Percentiles rank a stretch among this genome's conserved stretches.
These are phyloP conservation scores for Cystofilobasidium bisporidii DNA, from an alignment of 768 basidiomycete species.

Conservation along the genomic window DNA sequence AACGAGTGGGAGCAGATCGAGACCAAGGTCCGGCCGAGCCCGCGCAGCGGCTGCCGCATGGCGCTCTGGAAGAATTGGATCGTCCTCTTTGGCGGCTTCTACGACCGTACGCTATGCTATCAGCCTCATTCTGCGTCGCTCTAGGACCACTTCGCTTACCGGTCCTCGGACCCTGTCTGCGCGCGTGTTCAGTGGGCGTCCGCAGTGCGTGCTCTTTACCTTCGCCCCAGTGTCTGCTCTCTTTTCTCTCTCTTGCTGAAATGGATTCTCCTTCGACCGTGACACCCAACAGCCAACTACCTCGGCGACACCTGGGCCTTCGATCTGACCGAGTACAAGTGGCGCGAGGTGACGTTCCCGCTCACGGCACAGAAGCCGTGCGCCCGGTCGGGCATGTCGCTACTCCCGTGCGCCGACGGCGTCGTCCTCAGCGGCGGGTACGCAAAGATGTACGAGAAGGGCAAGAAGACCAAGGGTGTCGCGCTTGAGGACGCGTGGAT, in stretches of 20 bases:
- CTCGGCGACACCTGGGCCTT: conserved; percentile 73
- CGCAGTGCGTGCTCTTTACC: conserved; percentile 45
- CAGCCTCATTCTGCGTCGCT: too few relatives aligned
- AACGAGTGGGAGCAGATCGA: conserved; percentile 83
- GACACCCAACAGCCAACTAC: conserved; percentile 55
- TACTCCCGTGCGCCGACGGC: conserved; percentile 66
- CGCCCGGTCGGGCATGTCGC: conserved; percentile 59
- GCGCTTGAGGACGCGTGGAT: conserved; percentile 88
- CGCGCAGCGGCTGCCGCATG: conserved; percentile 72
- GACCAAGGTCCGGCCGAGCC: conserved; percentile 67
- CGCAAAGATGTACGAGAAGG: conserved; percentile 78
- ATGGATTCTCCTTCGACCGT: too few relatives aligned
- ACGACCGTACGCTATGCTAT: conserved; percentile 49
- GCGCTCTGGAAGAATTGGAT: conserved; percentile 80
- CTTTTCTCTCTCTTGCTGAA: too few relatives aligned
- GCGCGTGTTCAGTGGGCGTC: conserved; percentile 53
- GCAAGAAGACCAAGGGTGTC: conserved; percentile 72
- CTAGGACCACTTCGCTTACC: too few relatives aligned
- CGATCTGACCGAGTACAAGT: conserved; percentile 74
- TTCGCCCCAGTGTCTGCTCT: not conserved
- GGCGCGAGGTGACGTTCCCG: conserved; percentile 65
- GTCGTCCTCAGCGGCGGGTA: conserved; percentile 82
- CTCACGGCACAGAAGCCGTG: conserved; percentile 62
- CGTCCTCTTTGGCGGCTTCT: conserved; percentile 81
- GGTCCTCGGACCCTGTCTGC: too few relatives aligned